These are phyloP conservation scores for Albugo laibachii DNA, from an alignment of 352 stramenopile species.

Conservation along the genomic window DNA sequence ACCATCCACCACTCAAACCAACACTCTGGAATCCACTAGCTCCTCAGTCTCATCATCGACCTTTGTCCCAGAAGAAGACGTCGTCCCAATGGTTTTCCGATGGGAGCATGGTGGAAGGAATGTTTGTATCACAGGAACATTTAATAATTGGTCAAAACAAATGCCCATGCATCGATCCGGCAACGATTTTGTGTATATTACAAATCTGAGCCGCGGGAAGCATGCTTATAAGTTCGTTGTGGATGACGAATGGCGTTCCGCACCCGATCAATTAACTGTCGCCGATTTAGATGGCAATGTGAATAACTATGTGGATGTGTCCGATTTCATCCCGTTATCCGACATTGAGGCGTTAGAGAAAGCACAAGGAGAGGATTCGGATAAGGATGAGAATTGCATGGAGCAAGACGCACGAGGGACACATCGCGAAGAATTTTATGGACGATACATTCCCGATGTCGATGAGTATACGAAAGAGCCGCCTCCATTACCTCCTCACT, in stretches of 20 bases:
- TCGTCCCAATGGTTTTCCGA: slow-evolving; percentile 91
- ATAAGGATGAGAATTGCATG: not conserved
- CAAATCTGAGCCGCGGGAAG: slow-evolving; percentile 92
- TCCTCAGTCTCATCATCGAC: not conserved
- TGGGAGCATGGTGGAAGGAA: slow-evolving; percentile 95
- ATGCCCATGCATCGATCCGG: slow-evolving; percentile 98
- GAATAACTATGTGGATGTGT: slow-evolving; percentile 99
- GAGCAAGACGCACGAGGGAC: slow-evolving; percentile 10
- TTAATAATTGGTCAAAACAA: slow-evolving; percentile 98
- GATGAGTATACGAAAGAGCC: slow-evolving; percentile 99
- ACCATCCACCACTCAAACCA: slow-evolving; percentile 1
- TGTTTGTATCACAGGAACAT: slow-evolving; percentile 98
- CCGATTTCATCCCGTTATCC: slow-evolving; percentile 85
- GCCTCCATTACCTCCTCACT: slow-evolving; percentile 92
- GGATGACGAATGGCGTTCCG: slow-evolving; percentile 97
- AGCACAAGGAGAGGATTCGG: slow-evolving; percentile 7
- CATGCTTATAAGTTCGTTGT: slow-evolving; percentile 99
- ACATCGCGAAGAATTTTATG: slow-evolving; percentile 71
- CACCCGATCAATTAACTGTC: slow-evolving; percentile 89
- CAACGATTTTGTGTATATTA: slow-evolving; percentile 99
- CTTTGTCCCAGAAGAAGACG: slow-evolving; percentile 11
- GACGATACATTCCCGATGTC: slow-evolving; percentile 92
- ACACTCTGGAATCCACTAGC: not conserved
- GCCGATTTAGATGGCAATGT: slow-evolving; percentile 97
- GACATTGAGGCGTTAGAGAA: slow-evolving; percentile 33